phyloP scores from a whole-genome alignment of 306 rosid species.

The Malus sieversii region DNA sequence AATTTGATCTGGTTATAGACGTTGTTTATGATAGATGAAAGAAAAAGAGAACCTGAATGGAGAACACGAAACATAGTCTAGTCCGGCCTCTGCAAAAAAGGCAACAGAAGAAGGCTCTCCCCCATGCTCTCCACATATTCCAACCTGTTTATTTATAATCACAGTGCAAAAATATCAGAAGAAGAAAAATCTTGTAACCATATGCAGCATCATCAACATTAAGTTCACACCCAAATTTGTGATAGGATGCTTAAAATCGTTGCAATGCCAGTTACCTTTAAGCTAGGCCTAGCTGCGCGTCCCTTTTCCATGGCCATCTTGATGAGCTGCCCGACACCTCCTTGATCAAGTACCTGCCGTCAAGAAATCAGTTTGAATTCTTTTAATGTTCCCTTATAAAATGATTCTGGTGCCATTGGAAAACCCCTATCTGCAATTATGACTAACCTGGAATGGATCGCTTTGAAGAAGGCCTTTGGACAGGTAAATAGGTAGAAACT shows the following conservation, averaged over 20 bases:
- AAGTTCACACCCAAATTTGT: background rate
- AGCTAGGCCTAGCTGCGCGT: conserved; percentile 69
- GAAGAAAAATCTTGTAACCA: background rate
- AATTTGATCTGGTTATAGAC: background rate
- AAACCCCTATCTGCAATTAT: background rate
- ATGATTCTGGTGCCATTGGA: background rate
- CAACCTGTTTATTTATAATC: conserved; percentile 37
- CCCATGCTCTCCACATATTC: conserved; percentile 40
- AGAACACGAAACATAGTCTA: conserved; percentile 96
- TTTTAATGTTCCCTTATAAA: background rate
- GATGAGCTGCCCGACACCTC: conserved; percentile 89
- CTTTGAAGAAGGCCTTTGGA: conserved; percentile 74
- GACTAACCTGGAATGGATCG: conserved; percentile 81
- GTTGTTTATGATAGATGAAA: background rate
- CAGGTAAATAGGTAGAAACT: conserved; percentile 73
- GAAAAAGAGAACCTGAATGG: conserved; percentile 62
- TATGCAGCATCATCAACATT: background rate
- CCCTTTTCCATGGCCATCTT: conserved; percentile 82
- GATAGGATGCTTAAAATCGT: background rate
- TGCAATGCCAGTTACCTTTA: conserved; percentile 38
- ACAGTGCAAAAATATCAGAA: background rate
- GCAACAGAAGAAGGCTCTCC: conserved; percentile 96
- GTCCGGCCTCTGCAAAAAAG: conserved; percentile 86
- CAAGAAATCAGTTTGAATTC: background rate
- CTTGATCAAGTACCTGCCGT: conserved; percentile 80